Percentiles rank a stretch among this genome's conserved stretches.
These are phyloP conservation scores for Maudiozyma saulgeensis DNA, from an alignment of 805 yeast genomes.

Conservation along the genomic window DNA sequence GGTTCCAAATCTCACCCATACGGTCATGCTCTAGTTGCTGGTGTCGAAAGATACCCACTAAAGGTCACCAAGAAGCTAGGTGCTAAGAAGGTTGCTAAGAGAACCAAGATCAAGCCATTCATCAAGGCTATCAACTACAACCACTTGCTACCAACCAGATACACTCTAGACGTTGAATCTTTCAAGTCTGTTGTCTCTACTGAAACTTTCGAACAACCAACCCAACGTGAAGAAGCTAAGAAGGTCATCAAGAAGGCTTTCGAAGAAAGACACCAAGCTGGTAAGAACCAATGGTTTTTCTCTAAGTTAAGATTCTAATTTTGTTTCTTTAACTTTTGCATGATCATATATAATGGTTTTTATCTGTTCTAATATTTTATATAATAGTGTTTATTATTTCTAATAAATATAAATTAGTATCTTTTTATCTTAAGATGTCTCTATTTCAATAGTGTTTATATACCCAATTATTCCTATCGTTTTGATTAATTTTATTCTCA, in stretches of 20 bases:
- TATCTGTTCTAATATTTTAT: slow-evolving; percentile 4
- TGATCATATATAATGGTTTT: slow-evolving; percentile 1
- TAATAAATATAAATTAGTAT: slow-evolving; percentile 3
- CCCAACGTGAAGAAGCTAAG: slow-evolving; percentile 98
- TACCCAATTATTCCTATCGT: too few relatives aligned
- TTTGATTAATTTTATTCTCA: too few relatives aligned
- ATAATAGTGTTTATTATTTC: slow-evolving; percentile 1
- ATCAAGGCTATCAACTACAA: slow-evolving; percentile 98
- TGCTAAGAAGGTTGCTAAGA: slow-evolving; percentile 92
- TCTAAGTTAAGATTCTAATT: slow-evolving; percentile 86
- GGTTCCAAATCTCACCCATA: slow-evolving; percentile 98
- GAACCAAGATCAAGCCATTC: slow-evolving; percentile 98
- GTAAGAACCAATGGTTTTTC: slow-evolving; percentile 99
- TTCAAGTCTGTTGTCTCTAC: slow-evolving; percentile 86
- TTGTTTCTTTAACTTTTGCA: slow-evolving; percentile 1
- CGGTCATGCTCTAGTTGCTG: slow-evolving; percentile 99
- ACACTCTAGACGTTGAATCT: slow-evolving; percentile 92
- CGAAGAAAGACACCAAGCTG: slow-evolving; percentile 98
- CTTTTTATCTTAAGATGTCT: not conserved
- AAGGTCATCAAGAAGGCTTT: slow-evolving; percentile 97
- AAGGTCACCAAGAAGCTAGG: slow-evolving; percentile 93
- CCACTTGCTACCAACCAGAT: slow-evolving; percentile 99
- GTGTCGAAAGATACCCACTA: slow-evolving; percentile 97
- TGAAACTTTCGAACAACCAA: slow-evolving; percentile 93
- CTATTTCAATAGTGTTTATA: too few relatives aligned